Evolutionary conservation across 2,329 filamentous ascomycete genomes (phyloP).

Genomic region (Claviceps citrina): DNA sequence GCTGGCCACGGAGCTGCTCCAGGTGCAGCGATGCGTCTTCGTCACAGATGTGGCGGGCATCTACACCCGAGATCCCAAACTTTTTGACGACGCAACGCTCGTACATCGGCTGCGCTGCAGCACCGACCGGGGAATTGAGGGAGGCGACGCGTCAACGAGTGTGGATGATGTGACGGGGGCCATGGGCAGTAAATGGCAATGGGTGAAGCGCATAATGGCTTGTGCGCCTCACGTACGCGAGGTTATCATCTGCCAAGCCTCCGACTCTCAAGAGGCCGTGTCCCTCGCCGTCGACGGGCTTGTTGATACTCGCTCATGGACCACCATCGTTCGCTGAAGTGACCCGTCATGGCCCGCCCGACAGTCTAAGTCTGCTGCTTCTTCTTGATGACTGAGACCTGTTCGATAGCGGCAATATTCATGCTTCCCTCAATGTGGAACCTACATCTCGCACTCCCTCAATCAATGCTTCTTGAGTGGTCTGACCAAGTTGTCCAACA

Average conservation of each 20-base stretch:
- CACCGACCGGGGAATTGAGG: background rate
- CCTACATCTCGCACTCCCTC: too few relatives aligned
- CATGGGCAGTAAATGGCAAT: slow-evolving; percentile 4
- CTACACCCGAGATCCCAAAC: slow-evolving; percentile 2
- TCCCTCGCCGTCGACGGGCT: background rate
- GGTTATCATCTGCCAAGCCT: background rate
- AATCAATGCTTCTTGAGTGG: too few relatives aligned
- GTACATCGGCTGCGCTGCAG: background rate
- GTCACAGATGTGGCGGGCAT: slow-evolving; percentile 4
- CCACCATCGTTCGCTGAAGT: background rate
- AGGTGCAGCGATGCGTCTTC: slow-evolving; percentile 3
- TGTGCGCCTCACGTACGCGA: background rate
- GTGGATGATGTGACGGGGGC: slow-evolving; percentile 4
- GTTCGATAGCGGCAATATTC: too few relatives aligned
- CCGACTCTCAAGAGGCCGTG: background rate
- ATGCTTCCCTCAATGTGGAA: too few relatives aligned
- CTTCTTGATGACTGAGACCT: too few relatives aligned
- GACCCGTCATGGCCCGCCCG: too few relatives aligned
- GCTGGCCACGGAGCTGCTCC: background rate
- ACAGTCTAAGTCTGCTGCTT: too few relatives aligned
- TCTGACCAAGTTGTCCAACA: too few relatives aligned
- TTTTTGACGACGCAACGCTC: background rate
- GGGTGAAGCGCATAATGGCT: slow-evolving; percentile 1
- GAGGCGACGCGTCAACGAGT: background rate
- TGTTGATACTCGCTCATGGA: background rate